These are phyloP conservation scores for Megacollybia marginata DNA, from an alignment of 768 basidiomycete genomes.

Conservation along the genomic window DNA sequence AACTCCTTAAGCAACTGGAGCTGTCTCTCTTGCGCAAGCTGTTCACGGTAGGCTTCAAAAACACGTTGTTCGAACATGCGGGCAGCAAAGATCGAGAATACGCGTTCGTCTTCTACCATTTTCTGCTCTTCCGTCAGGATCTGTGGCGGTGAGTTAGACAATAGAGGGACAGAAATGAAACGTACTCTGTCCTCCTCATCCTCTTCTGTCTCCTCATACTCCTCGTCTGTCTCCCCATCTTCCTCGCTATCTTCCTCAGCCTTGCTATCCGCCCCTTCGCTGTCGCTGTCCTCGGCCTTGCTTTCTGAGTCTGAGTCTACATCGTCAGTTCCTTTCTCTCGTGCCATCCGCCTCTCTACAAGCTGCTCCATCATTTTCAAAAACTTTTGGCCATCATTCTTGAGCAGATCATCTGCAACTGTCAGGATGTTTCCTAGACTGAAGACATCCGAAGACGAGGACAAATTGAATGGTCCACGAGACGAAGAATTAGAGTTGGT, in stretches of 20 bases:
- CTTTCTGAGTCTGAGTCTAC: slow-evolving; percentile 50
- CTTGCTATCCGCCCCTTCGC: not conserved
- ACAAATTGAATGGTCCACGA: slow-evolving; percentile 16
- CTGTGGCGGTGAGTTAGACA: slow-evolving; percentile 23
- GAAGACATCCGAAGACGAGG: no score
- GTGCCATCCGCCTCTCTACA: slow-evolving; percentile 86
- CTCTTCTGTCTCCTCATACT: slow-evolving; percentile 6
- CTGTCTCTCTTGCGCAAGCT: slow-evolving; percentile 91
- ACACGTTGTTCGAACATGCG: slow-evolving; percentile 99
- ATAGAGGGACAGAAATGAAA: not conserved
- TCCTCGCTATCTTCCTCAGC: slow-evolving; percentile 54
- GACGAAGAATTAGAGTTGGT: not conserved
- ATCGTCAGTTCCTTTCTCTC: slow-evolving; percentile 27
- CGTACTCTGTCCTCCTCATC: slow-evolving; percentile 46
- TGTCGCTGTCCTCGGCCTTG: slow-evolving; percentile 42
- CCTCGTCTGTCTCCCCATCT: slow-evolving; percentile 19
- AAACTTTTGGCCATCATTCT: slow-evolving; percentile 98
- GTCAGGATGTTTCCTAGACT: slow-evolving; percentile 93
- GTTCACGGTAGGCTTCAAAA: slow-evolving; percentile 76
- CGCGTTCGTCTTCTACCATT: slow-evolving; percentile 97
- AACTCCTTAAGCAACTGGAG: slow-evolving; percentile 88
- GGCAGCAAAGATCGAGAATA: slow-evolving; percentile 99
- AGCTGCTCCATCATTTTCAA: slow-evolving; percentile 99
- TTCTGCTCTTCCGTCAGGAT: slow-evolving; percentile 93
- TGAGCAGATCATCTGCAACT: slow-evolving; percentile 95